Base-by-base conservation (phyloP, 2,329 filamentous ascomycete genomes). In the Trichoderma arundinaceum region DNA sequence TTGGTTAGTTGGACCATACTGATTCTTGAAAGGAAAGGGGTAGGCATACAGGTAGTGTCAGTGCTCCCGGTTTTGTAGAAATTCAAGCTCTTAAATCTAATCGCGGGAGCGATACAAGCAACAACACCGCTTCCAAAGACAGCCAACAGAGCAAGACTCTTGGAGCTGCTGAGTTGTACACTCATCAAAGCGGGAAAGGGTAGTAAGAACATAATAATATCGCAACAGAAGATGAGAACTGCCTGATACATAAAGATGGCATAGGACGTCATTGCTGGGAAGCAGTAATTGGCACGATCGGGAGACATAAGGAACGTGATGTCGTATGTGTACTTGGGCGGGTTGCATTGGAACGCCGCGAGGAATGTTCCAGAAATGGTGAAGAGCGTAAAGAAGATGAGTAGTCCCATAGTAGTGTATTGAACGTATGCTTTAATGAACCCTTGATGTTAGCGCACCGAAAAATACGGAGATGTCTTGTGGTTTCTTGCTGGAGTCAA, bases 311-410 rank as follows among this genome's bases (percentile, higher is more conserved):
- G 35, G 4, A 57, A 57, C 13, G 28, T 28, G 19, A 57, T 57
- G 53, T 57, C 53, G 15, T 57, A 57, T 32, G 53, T 57, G 53
- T 57, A 57, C 53, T 57, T 57, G 38, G 53, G 53, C 22, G 53
- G 53, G 3, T 57, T 57, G 53, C 53, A 57, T 32, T 57, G 53
- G 39, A 57, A 57, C 9, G 53, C 53, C 22, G 53, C 53, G 7
- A 57, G 38, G 22, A 57, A 57, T n/a, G 53, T 57, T 43, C 53
- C 53, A 13, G 53, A 57, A 7, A 57, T 57, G 4, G 53, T 57
- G 19, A 57, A 57, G 5, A 57, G 35, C 2, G 39, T 57, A n/a
- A 43, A 57, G 53, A 57, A 57, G 13, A 57, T 43, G 12, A 57
- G 9, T 0, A 57, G 38, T 6, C 19, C 39, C 53, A 57, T 57